Base-by-base conservation (phyloP, 1,284 basidiomycete genomes). In the Hemileia vastatrix region DNA sequence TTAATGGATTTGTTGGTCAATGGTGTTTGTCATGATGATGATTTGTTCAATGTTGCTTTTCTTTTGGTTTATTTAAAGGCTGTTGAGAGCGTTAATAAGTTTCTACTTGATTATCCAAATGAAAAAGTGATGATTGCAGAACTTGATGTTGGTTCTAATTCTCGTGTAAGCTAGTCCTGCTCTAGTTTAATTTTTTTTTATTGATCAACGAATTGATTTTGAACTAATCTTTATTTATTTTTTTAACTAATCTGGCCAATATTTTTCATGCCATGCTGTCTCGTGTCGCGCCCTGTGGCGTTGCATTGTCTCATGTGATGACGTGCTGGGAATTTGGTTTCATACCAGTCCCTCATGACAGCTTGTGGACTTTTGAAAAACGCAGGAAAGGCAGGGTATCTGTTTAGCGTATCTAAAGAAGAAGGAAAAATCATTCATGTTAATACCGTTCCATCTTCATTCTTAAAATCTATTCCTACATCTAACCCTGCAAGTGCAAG, bases 331-430 rank as follows among this genome's bases (percentile, higher is more conserved):
- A 77, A 82, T 82, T 18, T 9, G 15, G 5, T 48, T 82, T 89
- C 21, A 82, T 87, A n/a, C 77, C 82, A 15, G 83, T 88, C 67
- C 86, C 84, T 43, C n/a, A 51, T 51, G 19, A 44, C 53, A n/a
- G 59, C 59, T 6, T 62, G 59, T 55, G 59, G 59, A 49, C 51
- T 54, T 19, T 19, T 62, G 11, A 62, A 90, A 86, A 78, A 86
- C 88, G 72, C 80, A 89, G 15, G 81, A 80, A 96, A 93, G 77
- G 83, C 88, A 2, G 81, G 88, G 21, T 98, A 96, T 77, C 83
- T 95, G 23, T 89, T 98, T 80, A 89, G 86, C 71, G 80, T 83
- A 18, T 88, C 94, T 70, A 60, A 72, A 1, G 82, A 83, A 64
- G 59, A 62, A 2, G 31, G 43, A 32, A 94, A 90, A 77, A 85